phyloP scores from a whole-genome alignment of 768 basidiomycete genomes.

The Pleurotus eryngii region DNA sequence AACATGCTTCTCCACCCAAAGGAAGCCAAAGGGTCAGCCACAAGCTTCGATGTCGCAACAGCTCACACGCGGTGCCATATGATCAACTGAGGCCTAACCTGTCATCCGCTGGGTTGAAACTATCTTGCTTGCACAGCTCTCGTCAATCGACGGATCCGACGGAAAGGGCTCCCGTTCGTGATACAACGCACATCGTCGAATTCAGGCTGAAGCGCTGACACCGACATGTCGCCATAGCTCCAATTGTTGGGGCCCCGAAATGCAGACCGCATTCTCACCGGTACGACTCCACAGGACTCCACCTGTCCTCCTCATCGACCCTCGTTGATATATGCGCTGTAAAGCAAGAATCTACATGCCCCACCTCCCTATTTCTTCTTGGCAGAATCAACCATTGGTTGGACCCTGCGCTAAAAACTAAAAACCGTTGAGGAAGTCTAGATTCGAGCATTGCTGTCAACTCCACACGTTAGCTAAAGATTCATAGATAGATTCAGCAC shows the following conservation, averaged over 20 bases:
- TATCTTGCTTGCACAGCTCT: background rate
- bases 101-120: background rate
- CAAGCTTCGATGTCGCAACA: background rate
- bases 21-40: background rate
- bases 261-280: too few relatives aligned
- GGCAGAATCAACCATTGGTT: background rate
- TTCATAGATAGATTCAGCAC: background rate
- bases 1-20: background rate
- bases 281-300: too few relatives aligned
- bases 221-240: too few relatives aligned
- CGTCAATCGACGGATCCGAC: conserved; percentile 1
- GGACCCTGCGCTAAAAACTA: background rate
- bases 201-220: too few relatives aligned
- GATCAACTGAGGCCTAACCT: background rate
- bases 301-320: too few relatives aligned
- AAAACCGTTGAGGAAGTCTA: background rate
- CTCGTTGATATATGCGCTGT: too few relatives aligned
- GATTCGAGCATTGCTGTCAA: background rate
- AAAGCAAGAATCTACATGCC: background rate
- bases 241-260: too few relatives aligned
- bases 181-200: too few relatives aligned
- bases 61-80: background rate
- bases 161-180: background rate
- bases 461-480: background rate
- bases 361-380: background rate